A percentile compares a stretch with the other conserved stretches of the same genome.
Evolutionary conservation across 495 filamentous ascomycete species (phyloP).

Genomic region (Lichenothelia convexa): DNA sequence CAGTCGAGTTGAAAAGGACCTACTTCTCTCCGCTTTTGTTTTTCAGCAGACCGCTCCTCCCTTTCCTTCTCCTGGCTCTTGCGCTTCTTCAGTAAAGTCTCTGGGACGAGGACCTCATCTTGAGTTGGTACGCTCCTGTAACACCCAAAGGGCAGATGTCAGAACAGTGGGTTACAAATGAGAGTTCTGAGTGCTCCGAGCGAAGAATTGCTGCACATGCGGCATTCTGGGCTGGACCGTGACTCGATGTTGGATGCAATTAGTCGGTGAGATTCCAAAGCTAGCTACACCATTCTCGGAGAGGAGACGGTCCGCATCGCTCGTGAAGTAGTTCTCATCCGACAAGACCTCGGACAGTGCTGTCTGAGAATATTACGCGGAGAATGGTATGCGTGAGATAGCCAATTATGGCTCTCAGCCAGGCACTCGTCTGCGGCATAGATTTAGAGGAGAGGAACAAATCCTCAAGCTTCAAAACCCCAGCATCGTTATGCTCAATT

Average conservation of each 20-base stretch:
- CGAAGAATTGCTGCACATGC: slow-evolving; percentile 72
- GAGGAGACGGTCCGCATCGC: slow-evolving; percentile 7
- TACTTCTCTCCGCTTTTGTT: slow-evolving; percentile 79
- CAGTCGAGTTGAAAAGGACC: no score
- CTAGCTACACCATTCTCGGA: no score
- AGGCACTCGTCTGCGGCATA: slow-evolving; percentile 39
- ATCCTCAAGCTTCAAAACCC: slow-evolving; percentile 70
- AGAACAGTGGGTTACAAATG: slow-evolving; percentile 48
- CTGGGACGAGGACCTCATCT: slow-evolving; percentile 87
- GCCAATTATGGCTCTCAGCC: neutral
- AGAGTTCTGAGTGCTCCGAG: slow-evolving; percentile 46
- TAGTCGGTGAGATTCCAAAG: slow-evolving; percentile 47
- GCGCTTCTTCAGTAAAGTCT: slow-evolving; percentile 99
- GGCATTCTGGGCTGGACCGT: slow-evolving; percentile 67
- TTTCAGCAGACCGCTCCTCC: slow-evolving; percentile 63
- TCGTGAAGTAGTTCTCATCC: slow-evolving; percentile 37
- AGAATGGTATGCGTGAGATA: slow-evolving; percentile 3
- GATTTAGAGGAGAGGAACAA: slow-evolving; percentile 62
- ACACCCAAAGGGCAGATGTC: slow-evolving; percentile 36
- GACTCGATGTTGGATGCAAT: slow-evolving; percentile 59
- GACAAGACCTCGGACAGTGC: slow-evolving; percentile 61
- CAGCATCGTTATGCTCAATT: slow-evolving; percentile 29
- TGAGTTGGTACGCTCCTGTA: slow-evolving; percentile 67
- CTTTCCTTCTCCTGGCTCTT: slow-evolving; percentile 98
- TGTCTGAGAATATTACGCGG: slow-evolving; percentile 33